These are phyloP conservation scores for Kwoniella sp. DNA, from an alignment of 768 basidiomycete species.

Conservation along the genomic window DNA sequence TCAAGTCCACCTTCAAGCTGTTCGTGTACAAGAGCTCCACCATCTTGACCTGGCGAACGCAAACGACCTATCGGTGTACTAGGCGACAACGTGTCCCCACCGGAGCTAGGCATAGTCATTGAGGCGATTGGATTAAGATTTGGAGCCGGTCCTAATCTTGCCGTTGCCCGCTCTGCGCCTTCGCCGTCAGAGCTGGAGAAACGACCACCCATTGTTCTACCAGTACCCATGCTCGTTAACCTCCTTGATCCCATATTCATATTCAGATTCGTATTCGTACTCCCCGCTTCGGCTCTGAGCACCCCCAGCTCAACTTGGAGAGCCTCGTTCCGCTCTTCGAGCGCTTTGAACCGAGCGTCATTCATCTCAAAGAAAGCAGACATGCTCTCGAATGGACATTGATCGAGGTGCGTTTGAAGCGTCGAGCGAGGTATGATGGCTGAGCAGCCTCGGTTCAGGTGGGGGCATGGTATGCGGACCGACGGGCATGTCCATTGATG, in stretches of 20 bases:
- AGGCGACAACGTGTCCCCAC: too few relatives aligned
- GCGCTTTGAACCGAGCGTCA: constrained; percentile 9
- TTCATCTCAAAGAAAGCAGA: constrained; percentile 29
- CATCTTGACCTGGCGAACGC: too few relatives aligned
- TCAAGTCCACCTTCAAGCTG: neutral
- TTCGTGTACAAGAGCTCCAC: too few relatives aligned
- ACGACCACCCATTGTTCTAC: too few relatives aligned
- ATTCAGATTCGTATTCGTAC: too few relatives aligned
- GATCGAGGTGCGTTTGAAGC: constrained; percentile 27
- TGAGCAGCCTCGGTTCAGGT: constrained; percentile 33
- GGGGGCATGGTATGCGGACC: constrained; percentile 33
- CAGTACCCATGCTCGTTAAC: too few relatives aligned
- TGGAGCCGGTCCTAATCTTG: too few relatives aligned
- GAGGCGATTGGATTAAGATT: too few relatives aligned
- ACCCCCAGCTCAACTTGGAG: constrained; percentile 20
- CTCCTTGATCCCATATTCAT: neutral
- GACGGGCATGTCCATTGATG: constrained; percentile 41
- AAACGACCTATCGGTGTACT: too few relatives aligned
- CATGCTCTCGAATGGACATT: constrained; percentile 38
- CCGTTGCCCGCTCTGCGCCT: too few relatives aligned
- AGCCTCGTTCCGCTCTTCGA: constrained; percentile 23
- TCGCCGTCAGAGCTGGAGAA: too few relatives aligned
- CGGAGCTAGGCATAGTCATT: too few relatives aligned
- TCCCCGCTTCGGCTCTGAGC: constrained; percentile 15
- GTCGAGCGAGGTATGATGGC: constrained; percentile 24